Conservation (phyloP, 257 asterid species). For the Nicotiana benthamiana region DNA sequence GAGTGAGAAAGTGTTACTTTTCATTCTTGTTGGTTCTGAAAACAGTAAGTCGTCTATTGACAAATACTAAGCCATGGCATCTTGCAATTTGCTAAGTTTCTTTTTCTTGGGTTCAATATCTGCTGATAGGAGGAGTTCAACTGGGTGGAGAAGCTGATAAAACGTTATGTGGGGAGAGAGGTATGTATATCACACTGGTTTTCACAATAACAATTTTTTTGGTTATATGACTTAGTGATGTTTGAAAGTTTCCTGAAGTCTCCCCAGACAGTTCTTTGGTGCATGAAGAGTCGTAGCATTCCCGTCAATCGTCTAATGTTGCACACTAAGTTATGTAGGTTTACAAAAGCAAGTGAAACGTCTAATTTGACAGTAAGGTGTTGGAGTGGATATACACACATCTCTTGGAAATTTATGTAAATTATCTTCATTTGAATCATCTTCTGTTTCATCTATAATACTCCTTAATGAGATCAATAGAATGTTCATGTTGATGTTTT, state of each 20-base stretch:
- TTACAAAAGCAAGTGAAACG: background rate
- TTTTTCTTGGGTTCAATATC: background rate
- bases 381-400: background rate
- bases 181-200: conserved; percentile 21
- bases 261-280: background rate
- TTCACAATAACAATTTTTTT: background rate
- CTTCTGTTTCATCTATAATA: background rate
- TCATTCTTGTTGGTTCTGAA: background rate
- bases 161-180: conserved; percentile 84
- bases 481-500: background rate
- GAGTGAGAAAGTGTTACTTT: background rate
- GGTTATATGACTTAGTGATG: background rate
- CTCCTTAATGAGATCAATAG: background rate
- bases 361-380: background rate
- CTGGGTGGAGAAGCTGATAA: conserved; percentile 63
- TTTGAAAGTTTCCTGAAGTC: background rate
- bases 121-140: conserved; percentile 64
- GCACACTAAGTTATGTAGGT: background rate
- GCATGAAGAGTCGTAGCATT: background rate
- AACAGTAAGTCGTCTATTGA: background rate
- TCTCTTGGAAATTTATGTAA: background rate
- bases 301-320: background rate
- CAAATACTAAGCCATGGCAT: background rate
- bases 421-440: background rate
- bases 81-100: background rate